Conservation (phyloP, 257 asterid species). For the Salvia miltiorrhiza region DNA sequence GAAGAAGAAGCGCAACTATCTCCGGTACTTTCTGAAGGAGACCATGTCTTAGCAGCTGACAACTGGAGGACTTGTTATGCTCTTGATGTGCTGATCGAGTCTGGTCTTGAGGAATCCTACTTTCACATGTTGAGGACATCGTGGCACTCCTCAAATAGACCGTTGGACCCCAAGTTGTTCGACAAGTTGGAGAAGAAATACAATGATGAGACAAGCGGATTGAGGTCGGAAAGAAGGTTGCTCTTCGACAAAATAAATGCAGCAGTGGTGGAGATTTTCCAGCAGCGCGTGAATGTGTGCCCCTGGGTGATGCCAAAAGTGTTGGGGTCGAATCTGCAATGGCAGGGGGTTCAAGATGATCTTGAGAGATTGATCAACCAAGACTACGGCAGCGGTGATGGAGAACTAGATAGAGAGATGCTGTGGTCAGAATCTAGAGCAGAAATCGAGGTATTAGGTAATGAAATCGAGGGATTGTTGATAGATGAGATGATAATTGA, state of each 20-base stretch:
- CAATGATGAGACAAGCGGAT: slow-evolving; percentile 26
- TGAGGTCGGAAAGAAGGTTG: slow-evolving; percentile 54
- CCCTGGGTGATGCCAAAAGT: slow-evolving; percentile 57
- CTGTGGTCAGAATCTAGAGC: slow-evolving; percentile 46
- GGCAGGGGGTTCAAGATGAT: slow-evolving; percentile 39
- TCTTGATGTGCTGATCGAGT: slow-evolving; percentile 44
- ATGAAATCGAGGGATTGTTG: slow-evolving; percentile 58
- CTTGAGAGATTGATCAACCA: slow-evolving; percentile 37
- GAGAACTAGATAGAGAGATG: slow-evolving; percentile 51
- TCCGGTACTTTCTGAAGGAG: slow-evolving; percentile 30
- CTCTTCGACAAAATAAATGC: slow-evolving; percentile 64
- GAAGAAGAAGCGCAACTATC: slow-evolving; percentile 39
- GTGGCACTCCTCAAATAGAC: slow-evolving; percentile 59
- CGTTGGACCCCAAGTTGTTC: slow-evolving; percentile 63
- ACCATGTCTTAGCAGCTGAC: slow-evolving; percentile 21
- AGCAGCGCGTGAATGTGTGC: slow-evolving; percentile 34
- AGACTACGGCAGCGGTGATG: slow-evolving; percentile 29
- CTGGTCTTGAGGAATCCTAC: slow-evolving; percentile 53
- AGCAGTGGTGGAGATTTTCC: slow-evolving; percentile 42
- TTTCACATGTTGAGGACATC: slow-evolving; percentile 32
- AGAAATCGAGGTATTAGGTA: slow-evolving; percentile 49
- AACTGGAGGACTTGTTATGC: slow-evolving; percentile 62
- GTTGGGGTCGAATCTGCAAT: slow-evolving; percentile 15
- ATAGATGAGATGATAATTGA: slow-evolving; percentile 56
- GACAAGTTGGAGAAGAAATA: slow-evolving; percentile 61